These are phyloP conservation scores for Phytopythium chamaehyphon DNA, from an alignment of 352 stramenopile species.

Conservation along the genomic window DNA sequence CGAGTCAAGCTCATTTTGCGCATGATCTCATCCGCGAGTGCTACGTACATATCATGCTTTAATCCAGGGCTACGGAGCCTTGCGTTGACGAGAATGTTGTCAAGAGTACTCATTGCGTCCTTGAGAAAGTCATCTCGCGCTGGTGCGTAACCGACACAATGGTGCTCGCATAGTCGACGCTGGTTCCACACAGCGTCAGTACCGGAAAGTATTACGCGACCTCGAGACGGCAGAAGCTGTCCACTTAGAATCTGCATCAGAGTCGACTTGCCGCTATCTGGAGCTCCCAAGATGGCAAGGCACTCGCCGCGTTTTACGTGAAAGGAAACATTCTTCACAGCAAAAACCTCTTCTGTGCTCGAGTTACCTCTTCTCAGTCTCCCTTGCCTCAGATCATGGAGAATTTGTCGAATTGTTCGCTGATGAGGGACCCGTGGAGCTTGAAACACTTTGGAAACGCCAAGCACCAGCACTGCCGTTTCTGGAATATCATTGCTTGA, in stretches of 20 bases:
- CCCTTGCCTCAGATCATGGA: too few relatives aligned
- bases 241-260: conserved; percentile 16
- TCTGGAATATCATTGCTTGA: background rate
- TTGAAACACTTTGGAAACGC: conserved; percentile 6
- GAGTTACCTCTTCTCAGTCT: too few relatives aligned
- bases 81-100: conserved; percentile 8
- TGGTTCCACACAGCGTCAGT: conserved; percentile 18
- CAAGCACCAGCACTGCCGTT: conserved; percentile 2
- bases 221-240: conserved; percentile 11
- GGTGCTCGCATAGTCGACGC: conserved; percentile 8
- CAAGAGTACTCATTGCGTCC: conserved; percentile 5
- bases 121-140: conserved; percentile 28
- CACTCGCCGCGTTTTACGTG: conserved; percentile 16
- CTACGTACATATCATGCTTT: background rate
- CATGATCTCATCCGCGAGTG: conserved; percentile 5
- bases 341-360: background rate
- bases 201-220: conserved; percentile 12
- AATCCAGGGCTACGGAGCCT: background rate
- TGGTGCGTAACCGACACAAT: conserved; percentile 71
- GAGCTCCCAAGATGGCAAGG: conserved; percentile 8
- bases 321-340: conserved; percentile 8
- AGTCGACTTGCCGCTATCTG: conserved; percentile 11
- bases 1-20: background rate
- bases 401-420: background rate
- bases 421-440: background rate